A percentile compares a stretch with the other conserved stretches of the same genome.
These are phyloP conservation scores for Xylaria sp. DNA, from an alignment of 2,329 filamentous ascomycete genomes.

Conservation along the genomic window DNA sequence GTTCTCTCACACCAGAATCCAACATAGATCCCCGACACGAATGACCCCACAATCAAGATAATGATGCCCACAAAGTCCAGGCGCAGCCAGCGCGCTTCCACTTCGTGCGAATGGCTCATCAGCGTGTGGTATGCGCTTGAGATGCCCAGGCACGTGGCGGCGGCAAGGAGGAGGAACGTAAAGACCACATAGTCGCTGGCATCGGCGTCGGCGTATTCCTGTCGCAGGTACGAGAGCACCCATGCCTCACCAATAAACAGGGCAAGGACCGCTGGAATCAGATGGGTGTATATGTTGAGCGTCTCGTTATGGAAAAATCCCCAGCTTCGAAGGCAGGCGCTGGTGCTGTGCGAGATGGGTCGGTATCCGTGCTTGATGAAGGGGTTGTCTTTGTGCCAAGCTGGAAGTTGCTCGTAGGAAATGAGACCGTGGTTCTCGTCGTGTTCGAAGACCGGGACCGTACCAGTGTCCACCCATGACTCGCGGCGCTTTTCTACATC, in stretches of 20 bases:
- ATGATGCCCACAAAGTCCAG: slow-evolving; percentile 68
- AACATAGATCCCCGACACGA: slow-evolving; percentile 60
- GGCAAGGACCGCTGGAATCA: slow-evolving; percentile 47
- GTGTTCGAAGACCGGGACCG: not conserved
- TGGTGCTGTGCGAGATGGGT: slow-evolving; percentile 54
- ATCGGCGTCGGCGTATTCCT: slow-evolving; percentile 40
- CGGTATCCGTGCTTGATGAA: slow-evolving; percentile 63
- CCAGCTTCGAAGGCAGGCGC: slow-evolving; percentile 50
- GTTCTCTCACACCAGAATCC: slow-evolving; percentile 51
- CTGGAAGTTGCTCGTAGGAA: slow-evolving; percentile 27
- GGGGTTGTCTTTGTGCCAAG: slow-evolving; percentile 51
- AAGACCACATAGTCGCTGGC: slow-evolving; percentile 49
- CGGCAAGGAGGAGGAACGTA: slow-evolving; percentile 51
- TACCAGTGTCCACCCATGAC: not conserved
- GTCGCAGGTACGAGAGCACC: slow-evolving; percentile 28
- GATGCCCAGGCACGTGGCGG: slow-evolving; percentile 46
- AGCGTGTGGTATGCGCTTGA: slow-evolving; percentile 61
- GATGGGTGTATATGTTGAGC: slow-evolving; percentile 62
- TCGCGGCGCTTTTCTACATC: slow-evolving; percentile 11
- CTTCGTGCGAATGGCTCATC: slow-evolving; percentile 57
- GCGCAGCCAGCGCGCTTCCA: slow-evolving; percentile 58
- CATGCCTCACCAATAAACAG: slow-evolving; percentile 37
- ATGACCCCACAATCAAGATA: slow-evolving; percentile 60
- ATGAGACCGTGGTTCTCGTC: slow-evolving; percentile 11
- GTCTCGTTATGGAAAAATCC: slow-evolving; percentile 54